Evolutionary conservation across 495 filamentous ascomycete species (phyloP), one percentile per base, ranked within the genome.

Genomic region (Massariosphaeria phaeospora): DNA sequence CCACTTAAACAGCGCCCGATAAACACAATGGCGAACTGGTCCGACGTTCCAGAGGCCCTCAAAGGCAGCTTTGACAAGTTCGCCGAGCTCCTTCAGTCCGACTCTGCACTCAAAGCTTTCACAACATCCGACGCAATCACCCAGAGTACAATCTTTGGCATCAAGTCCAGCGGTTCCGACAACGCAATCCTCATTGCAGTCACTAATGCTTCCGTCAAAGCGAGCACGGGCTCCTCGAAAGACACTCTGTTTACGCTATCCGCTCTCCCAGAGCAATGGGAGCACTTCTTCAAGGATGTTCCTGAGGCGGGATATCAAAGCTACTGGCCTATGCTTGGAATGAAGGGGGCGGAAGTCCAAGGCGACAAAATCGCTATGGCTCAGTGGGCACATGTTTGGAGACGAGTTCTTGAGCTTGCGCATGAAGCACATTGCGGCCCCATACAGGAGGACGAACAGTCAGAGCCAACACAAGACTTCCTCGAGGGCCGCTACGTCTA

Each of bases 281-380:
- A 69, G 51, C 63, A 69, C 41, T 69, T 68, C 50, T 70, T 73
- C 61, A 65, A 68, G 55, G 63, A 60, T 15, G 61, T 67, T 17
- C 70, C 70, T 8, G 65, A 57, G 0, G 55, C 58, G 29, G 66
- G 66, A 33, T 70, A 70, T 27, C 69, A 72, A 52, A 66, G 61
- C 23, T 72, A 68, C 56, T 70, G 69, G 68, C 68, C 66, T 21
- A 72, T 72, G 59, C 66, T 69, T 53, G 65, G 66, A 3, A 72
- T 72, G 69, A 54, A 69, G 20, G 69, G 69, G 39, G 69, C 69
- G 35, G 54, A 60, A 29, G 62, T 68, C 5, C 48, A 58, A 43
- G 70, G 70, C 48, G 65, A 70, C 48, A 51, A 70, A 44, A 48
- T 46, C 13, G 64, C 57, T 11, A 69, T 69, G 41, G 67, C 68